phyloP scores from a whole-genome alignment of 2,329 filamentous ascomycete genomes.

The Juglanconis sp. region DNA sequence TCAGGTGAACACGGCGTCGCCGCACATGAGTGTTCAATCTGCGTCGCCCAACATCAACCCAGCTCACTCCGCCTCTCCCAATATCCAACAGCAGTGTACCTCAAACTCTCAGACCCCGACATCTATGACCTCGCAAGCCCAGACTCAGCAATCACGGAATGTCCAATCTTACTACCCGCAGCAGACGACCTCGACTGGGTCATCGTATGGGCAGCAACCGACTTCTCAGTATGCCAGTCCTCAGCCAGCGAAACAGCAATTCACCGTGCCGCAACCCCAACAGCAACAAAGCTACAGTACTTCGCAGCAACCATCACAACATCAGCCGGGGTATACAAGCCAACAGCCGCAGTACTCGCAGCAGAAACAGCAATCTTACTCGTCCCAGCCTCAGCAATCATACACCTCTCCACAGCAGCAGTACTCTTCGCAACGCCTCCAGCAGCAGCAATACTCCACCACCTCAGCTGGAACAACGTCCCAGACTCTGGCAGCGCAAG shows the following conservation, averaged over 20 bases:
- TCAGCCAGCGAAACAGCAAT: constrained; percentile 16
- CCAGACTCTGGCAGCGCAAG: constrained; percentile 24
- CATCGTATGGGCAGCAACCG: constrained; percentile 15
- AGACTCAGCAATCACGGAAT: constrained; percentile 14
- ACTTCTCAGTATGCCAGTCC: constrained; percentile 7
- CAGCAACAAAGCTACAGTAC: constrained; percentile 13
- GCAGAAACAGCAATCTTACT: constrained; percentile 16
- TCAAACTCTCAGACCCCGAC: constrained; percentile 15
- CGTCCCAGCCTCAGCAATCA: constrained; percentile 10
- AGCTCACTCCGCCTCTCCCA: constrained; percentile 12
- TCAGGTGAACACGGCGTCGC: constrained; percentile 15
- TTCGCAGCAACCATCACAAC: constrained; percentile 12
- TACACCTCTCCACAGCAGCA: constrained; percentile 15
- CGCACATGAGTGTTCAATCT: constrained; percentile 16
- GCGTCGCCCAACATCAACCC: constrained; percentile 14
- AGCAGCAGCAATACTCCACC: constrained; percentile 19
- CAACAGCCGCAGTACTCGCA: constrained; percentile 13
- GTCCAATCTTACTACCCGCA: constrained; percentile 15
- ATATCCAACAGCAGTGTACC: constrained; percentile 13
- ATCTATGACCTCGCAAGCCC: constrained; percentile 13
- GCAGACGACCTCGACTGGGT: constrained; percentile 1
- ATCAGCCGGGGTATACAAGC: constrained; percentile 10
- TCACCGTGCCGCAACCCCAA: constrained; percentile 13
- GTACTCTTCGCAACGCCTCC: constrained; percentile 23
- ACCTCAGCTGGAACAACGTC: constrained; percentile 21